Conservation (phyloP, 805 yeast genomes). For the Saccharomycopsis amapae region DNA sequence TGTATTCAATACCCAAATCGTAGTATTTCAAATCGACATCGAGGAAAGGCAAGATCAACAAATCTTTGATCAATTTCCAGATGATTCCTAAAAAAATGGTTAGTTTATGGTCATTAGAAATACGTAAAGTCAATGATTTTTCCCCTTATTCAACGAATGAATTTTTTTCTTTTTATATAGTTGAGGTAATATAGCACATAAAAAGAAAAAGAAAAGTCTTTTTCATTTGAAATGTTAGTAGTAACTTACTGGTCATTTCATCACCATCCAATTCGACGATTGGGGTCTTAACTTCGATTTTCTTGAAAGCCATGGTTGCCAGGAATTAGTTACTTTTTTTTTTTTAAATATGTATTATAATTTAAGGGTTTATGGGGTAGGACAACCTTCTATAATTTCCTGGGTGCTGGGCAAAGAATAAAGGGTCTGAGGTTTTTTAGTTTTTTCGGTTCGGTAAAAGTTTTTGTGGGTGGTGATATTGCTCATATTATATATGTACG, state of each 20-base stretch:
- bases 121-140: too few relatives aligned
- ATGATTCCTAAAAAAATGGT: conserved; percentile 59
- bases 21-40: conserved; percentile 71
- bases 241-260: conserved; percentile 53
- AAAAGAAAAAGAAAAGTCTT: too few relatives aligned
- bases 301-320: conserved; percentile 25
- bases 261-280: conserved; percentile 80
- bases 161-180: too few relatives aligned
- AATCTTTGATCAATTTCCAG: conserved; percentile 67
- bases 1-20: conserved; percentile 59
- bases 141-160: too few relatives aligned
- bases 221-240: background rate
- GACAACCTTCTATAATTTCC: too few relatives aligned
- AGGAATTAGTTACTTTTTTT: background rate
- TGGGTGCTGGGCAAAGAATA: too few relatives aligned
- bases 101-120: too few relatives aligned
- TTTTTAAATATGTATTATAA: background rate
- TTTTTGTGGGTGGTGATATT: too few relatives aligned
- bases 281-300: conserved; percentile 65
- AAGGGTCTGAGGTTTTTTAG: too few relatives aligned
- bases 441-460: too few relatives aligned
- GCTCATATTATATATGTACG: too few relatives aligned
- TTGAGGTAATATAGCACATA: background rate
- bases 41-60: conserved; percentile 59
- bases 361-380: too few relatives aligned